These are phyloP conservation scores for Sphaerosporella brunnea DNA, from an alignment of 495 filamentous ascomycete species.

Conservation along the genomic window DNA sequence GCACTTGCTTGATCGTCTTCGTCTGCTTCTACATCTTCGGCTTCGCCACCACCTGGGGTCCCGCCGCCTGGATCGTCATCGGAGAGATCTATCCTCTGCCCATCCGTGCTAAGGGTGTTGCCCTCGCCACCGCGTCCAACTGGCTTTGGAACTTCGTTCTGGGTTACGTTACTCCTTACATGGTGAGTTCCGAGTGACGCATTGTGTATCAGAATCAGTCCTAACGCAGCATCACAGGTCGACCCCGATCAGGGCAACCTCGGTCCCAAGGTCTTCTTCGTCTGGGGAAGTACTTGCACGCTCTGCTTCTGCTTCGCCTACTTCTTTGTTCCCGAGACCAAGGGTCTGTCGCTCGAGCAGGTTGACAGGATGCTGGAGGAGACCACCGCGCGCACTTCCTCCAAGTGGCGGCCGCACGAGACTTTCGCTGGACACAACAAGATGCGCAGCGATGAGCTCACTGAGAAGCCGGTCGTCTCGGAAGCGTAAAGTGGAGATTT, in stretches of 20 bases:
- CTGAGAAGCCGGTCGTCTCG: too few relatives aligned
- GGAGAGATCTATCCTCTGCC: constrained; percentile 59
- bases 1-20: constrained; percentile 62
- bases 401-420: constrained; percentile 50
- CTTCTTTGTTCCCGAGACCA: constrained; percentile 68
- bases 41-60: constrained; percentile 58
- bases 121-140: constrained; percentile 52
- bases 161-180: constrained; percentile 57
- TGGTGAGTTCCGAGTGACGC: too few relatives aligned
- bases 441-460: too few relatives aligned
- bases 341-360: constrained; percentile 66
- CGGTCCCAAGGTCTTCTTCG: constrained; percentile 61
- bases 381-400: constrained; percentile 49
- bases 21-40: constrained; percentile 54
- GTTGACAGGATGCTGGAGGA: constrained; percentile 74
- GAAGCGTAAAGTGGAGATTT: too few relatives aligned
- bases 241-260: constrained; percentile 55
- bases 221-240: too few relatives aligned
- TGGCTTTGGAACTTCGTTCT: constrained; percentile 67
- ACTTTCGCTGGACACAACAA: constrained; percentile 38
- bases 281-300: constrained; percentile 61
- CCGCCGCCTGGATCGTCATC: constrained; percentile 57
- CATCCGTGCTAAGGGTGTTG: constrained; percentile 54
- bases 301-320: constrained; percentile 58
- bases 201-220: too few relatives aligned